Base-by-base conservation (phyloP, 2,329 filamentous ascomycete species). In the Exserohilum rostratum region DNA sequence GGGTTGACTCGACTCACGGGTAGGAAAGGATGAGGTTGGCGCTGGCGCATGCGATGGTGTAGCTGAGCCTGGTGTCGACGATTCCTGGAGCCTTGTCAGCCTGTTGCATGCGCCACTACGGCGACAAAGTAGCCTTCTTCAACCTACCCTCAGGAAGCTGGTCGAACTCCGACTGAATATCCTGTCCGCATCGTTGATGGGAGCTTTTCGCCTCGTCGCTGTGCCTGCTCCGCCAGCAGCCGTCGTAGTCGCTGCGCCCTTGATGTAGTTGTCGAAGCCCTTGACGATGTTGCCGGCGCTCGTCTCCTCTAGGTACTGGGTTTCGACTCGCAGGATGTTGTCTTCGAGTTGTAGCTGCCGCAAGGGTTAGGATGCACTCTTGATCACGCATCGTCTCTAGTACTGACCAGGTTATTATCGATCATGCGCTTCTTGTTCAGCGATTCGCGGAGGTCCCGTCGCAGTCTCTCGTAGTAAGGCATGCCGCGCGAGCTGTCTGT, bases 181-280 rank as follows among this genome's bases (percentile, higher is more conserved):
- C 60, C 89, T 82, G 71, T 91, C 90, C 64, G 85, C 83, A 47
- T 93, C 90, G 57, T 82, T 82, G 44, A 88, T 79, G 5, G 84
- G 84, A 20, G 83, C 78, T 56, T 79, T 82, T 73, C 89, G 85
- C 68, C 87, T 84, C 69, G 89, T 74, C 55, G 63, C 69, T 31
- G 69, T 76, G 51, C 71, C 76, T 40, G 66, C 65, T 25, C 75
- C 76, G 49, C 71, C 67, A 5, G 74, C 70, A 3, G 78, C 81
- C 62, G 85, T 82, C 10, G 87, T 83, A 1, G 82, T 80, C n/a
- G 86, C 85, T 7, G 85, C 70, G 50, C 91, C 93, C 77, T 99
- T 99, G 81, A 96, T 96, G 79, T 98, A 99, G 73, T 92, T 96
- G 76, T 99, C 95, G 76, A 99, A 99, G 18, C 95, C 95, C 44